Base-by-base conservation (phyloP, 208 protist species). In the Zelonia costaricensis region DNA sequence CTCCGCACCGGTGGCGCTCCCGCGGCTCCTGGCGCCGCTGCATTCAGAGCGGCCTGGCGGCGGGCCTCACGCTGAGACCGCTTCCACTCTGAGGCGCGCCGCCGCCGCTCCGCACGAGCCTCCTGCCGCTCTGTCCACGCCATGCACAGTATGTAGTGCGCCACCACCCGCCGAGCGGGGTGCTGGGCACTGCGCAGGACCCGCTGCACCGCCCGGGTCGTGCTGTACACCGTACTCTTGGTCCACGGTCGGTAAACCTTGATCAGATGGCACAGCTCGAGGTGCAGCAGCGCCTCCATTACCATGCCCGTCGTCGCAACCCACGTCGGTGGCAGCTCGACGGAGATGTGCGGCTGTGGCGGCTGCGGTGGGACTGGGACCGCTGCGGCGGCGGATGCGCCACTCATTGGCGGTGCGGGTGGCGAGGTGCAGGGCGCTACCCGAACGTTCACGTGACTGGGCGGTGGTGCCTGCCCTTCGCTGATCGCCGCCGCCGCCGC, bases 231-330 rank as follows among this genome's bases (percentile, higher is more conserved):
- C 23, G 75, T 83, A 3, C 60, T n/a, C 22, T 76, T 42, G 1
- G 63, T 69, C 70, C 75, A 86, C 4, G 72, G 77, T 36, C 62
- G 51, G 27, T 88, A 69, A 16, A 88, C 64, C 16, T 76, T 63
- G 13, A 90, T 62, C 20, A 82, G 74, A 60, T 84, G 76, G 43
- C 72, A 67, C 38, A 64, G 56, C 62, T 86, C 78, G 33, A 90
- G 59, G 52, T 93, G 86, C 28, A 81, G 80, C 31, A 93, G 52
- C 1, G 86, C 86, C 55, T 93, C 86, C 15, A 77, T 61, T 9
- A 90, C 82, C 12, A 78, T 74, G 43, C 47, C 40, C 22, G 73
- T 43, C 42, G 80, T 59, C 39, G 66, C 69, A 31, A 58, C 63
- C 71, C 65, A 88, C 15, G 55, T 69, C 20, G 16, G 27, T 9